Conservation (phyloP, 2,329 filamentous ascomycete genomes). For the Fusarium nisikadoi region DNA sequence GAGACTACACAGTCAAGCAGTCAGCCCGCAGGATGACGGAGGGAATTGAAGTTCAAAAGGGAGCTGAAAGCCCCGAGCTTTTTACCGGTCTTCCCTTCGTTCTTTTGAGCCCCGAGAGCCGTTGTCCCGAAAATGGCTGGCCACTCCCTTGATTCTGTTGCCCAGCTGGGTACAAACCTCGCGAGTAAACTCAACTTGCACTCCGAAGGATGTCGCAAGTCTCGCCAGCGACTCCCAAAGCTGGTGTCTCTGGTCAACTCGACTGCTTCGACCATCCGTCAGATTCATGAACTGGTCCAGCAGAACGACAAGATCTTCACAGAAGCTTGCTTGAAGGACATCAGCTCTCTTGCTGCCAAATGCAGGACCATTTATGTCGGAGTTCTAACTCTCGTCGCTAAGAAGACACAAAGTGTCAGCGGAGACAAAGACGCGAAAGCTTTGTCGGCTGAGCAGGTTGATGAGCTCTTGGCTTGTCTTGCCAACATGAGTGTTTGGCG, state of each 20-base stretch:
- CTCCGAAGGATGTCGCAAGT: neutral
- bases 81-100: fast-evolving
- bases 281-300: neutral
- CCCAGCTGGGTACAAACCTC: neutral
- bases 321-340: neutral
- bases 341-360: neutral
- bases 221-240: neutral
- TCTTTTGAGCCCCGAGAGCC: fast-evolving
- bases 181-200: neutral
- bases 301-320: neutral
- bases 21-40: neutral
- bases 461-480: neutral
- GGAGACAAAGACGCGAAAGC: fast-evolving
- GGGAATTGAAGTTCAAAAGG: neutral
- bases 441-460: fast-evolving
- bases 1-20: neutral
- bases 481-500: neutral
- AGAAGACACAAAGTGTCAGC: neutral
- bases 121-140: neutral
- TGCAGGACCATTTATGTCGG: neutral
- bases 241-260: neutral
- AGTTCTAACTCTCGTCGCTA: neutral
- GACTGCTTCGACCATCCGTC: neutral
- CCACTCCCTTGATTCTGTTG: neutral
- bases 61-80: fast-evolving